phyloP scores from a whole-genome alignment of 164 flowering plant genomes.

The Tinospora cordifolia region DNA sequence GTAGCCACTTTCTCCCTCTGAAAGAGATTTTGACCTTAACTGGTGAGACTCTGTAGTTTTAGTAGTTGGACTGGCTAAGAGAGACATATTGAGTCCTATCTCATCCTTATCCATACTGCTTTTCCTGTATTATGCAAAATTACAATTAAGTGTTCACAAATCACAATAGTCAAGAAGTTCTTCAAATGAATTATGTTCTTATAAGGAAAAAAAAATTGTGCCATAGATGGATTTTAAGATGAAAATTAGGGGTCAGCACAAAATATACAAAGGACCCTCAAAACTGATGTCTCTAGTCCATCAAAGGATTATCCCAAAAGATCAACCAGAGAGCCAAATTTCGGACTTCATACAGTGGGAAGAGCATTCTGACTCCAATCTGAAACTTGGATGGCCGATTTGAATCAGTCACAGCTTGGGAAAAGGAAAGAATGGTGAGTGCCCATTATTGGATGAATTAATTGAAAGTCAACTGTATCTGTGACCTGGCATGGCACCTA shows the following conservation, averaged over 20 bases:
- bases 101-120: conserved; percentile 23
- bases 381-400: not conserved
- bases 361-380: not conserved
- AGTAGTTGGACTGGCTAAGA: conserved; percentile 21
- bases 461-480: not conserved
- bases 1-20: conserved; percentile 7
- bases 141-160: not conserved
- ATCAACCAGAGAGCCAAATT: not conserved
- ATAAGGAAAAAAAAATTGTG: not conserved
- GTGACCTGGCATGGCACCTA: not conserved
- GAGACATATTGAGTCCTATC: conserved; percentile 13
- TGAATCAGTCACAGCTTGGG: not conserved
- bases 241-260: not conserved
- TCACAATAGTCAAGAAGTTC: conserved; percentile 1
- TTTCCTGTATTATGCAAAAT: conserved; percentile 28
- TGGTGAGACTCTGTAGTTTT: conserved; percentile 11
- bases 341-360: not conserved
- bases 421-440: no score
- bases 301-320: not conserved
- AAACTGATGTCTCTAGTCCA: not conserved
- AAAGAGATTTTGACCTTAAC: conserved; percentile 22
- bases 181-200: not conserved
- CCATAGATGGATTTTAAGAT: not conserved
- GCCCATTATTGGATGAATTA: not conserved
- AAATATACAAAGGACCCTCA: not conserved